A percentile compares a stretch with the other conserved stretches of the same genome.
phyloP scores from a whole-genome alignment of 2,329 filamentous ascomycete genomes.

The Colletotrichum endophyticum region DNA sequence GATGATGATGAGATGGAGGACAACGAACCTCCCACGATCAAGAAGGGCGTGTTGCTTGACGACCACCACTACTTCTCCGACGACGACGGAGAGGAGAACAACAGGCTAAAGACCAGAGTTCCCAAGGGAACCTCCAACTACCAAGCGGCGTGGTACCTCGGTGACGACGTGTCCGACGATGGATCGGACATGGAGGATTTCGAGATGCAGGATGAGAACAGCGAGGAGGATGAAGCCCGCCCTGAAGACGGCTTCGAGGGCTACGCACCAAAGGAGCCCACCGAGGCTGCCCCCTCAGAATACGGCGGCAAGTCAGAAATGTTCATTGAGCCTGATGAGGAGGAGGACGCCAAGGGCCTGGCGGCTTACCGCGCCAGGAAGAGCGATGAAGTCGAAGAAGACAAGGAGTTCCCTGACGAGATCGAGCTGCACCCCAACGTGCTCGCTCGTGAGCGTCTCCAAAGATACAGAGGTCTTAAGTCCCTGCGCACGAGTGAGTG shows the following conservation, averaged over 20 bases:
- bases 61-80: slow-evolving; percentile 99
- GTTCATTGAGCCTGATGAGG: slow-evolving; percentile 86
- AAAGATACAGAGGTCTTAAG: slow-evolving; percentile 90
- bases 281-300: slow-evolving; percentile 82
- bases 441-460: slow-evolving; percentile 81
- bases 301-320: slow-evolving; percentile 93
- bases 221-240: slow-evolving; percentile 59
- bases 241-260: slow-evolving; percentile 87
- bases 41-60: slow-evolving; percentile 90
- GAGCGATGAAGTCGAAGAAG: slow-evolving; percentile 82
- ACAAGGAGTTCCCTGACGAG: slow-evolving; percentile 95
- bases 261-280: slow-evolving; percentile 68
- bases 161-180: slow-evolving; percentile 76
- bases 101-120: slow-evolving; percentile 71
- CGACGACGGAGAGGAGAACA: slow-evolving; percentile 69
- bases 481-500: slow-evolving; percentile 86
- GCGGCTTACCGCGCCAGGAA: slow-evolving; percentile 81
- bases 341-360: slow-evolving; percentile 77
- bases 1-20: slow-evolving; percentile 53
- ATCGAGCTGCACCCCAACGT: slow-evolving; percentile 92
- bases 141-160: slow-evolving; percentile 91
- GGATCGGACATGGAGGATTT: slow-evolving; percentile 82
- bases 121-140: slow-evolving; percentile 93
- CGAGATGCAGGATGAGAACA: slow-evolving; percentile 63
- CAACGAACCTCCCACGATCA: slow-evolving; percentile 49